Evolutionary conservation across 495 filamentous ascomycete genomes (phyloP).

Genomic region (Annulohypoxylon moriforme): DNA sequence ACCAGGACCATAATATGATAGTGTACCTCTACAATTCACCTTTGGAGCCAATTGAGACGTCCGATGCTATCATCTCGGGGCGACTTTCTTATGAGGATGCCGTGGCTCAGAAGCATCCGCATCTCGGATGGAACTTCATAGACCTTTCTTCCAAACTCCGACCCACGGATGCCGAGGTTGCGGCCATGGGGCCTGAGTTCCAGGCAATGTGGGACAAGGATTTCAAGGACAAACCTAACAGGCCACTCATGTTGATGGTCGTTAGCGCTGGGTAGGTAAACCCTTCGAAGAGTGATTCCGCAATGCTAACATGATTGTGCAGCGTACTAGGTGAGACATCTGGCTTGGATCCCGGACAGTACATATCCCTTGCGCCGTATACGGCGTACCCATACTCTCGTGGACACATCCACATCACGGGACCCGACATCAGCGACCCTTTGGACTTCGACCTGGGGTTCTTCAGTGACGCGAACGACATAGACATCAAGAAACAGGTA

Average conservation of each 20-base stretch:
- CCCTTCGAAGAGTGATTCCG: not conserved
- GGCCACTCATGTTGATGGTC: conserved; percentile 53
- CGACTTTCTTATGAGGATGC: conserved; percentile 37
- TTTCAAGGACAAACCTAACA: conserved; percentile 53
- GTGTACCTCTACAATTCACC: conserved; percentile 47
- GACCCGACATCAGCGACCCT: conserved; percentile 47
- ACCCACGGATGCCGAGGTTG: conserved; percentile 55
- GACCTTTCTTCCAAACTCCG: conserved; percentile 61
- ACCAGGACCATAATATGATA: conserved; percentile 62
- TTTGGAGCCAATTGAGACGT: conserved; percentile 50
- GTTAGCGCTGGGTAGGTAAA: conserved; percentile 44
- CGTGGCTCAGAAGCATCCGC: conserved; percentile 41
- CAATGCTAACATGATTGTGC: not conserved
- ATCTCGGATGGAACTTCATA: conserved; percentile 59
- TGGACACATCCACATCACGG: conserved; percentile 66
- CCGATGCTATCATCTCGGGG: conserved; percentile 49
- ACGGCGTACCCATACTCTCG: conserved; percentile 67
- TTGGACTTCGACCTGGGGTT: conserved; percentile 58
- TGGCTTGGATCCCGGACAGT: conserved; percentile 51
- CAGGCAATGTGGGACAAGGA: conserved; percentile 57
- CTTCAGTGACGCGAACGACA: conserved; percentile 54
- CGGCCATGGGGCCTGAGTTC: conserved; percentile 55
- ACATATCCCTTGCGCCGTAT: conserved; percentile 51
- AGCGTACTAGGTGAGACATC: conserved; percentile 45
- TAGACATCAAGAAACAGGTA: conserved; percentile 58